Evolutionary conservation across 176 grass and related monocot species (phyloP).

Genomic region (Aegilops longissima): DNA sequence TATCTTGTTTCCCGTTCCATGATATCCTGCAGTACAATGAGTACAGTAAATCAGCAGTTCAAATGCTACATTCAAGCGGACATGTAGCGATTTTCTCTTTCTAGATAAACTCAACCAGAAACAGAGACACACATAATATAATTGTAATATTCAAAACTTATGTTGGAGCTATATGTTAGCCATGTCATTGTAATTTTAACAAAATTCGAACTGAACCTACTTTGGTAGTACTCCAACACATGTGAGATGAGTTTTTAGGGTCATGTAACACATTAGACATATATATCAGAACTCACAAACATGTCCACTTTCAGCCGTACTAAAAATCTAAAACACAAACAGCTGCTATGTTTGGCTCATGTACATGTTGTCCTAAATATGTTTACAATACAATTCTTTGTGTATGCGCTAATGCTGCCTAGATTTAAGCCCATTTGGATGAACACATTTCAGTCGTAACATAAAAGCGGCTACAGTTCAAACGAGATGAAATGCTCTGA

Average conservation of each 20-base stretch:
- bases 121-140: conserved; percentile 1
- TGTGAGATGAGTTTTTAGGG: neutral
- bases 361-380: neutral
- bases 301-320: neutral
- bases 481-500: conserved; percentile 7
- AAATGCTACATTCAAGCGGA: neutral
- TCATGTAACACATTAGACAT: neutral
- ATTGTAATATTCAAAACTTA: neutral
- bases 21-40: conserved; percentile 66
- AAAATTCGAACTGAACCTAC: neutral
- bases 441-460: neutral
- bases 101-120: conserved; percentile 1
- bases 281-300: neutral
- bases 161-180: neutral
- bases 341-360: neutral
- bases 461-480: neutral
- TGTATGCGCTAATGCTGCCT: neutral
- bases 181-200: neutral
- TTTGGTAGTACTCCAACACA: neutral
- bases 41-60: neutral
- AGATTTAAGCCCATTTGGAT: conserved; percentile 16
- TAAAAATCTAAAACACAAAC: neutral
- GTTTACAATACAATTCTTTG: neutral
- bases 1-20: conserved; percentile 96
- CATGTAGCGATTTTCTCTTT: neutral